phyloP scores from a whole-genome alignment of 1,284 basidiomycete species.

The Cutaneotrichosporon cyanovorans region DNA sequence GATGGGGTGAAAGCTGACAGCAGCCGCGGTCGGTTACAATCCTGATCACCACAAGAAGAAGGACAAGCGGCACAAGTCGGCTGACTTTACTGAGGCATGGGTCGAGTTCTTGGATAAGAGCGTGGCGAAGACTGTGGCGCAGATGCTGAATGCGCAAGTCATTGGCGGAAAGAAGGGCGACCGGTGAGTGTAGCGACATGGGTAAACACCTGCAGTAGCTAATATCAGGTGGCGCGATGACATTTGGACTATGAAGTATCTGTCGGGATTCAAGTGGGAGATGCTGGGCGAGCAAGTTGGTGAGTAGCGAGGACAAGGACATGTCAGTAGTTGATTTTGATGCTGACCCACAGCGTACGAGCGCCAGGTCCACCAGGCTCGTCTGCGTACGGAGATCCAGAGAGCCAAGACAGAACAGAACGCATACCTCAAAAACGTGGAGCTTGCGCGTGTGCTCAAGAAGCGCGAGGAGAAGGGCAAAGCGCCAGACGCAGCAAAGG shows the following conservation, averaged over 20 bases:
- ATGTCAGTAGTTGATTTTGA: no score
- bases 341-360: slow-evolving; percentile 65
- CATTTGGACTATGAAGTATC: slow-evolving; percentile 99
- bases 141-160: slow-evolving; percentile 90
- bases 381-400: slow-evolving; percentile 80
- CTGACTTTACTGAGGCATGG: slow-evolving; percentile 95
- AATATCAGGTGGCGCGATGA: slow-evolving; percentile 76
- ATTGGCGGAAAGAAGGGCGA: slow-evolving; percentile 89
- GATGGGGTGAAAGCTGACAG: neutral
- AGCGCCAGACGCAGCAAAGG: slow-evolving; percentile 5
- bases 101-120: slow-evolving; percentile 94
- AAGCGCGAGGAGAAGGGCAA: slow-evolving; percentile 66
- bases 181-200: slow-evolving; percentile 20
- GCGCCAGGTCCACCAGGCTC: slow-evolving; percentile 76
- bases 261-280: slow-evolving; percentile 97
- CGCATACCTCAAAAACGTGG: slow-evolving; percentile 91
- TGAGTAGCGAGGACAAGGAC: slow-evolving; percentile 52
- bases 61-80: slow-evolving; percentile 60
- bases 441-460: slow-evolving; percentile 80
- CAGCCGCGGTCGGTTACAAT: slow-evolving; percentile 36
- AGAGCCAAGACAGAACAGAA: slow-evolving; percentile 83
- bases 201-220: neutral
- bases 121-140: slow-evolving; percentile 80
- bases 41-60: slow-evolving; percentile 21
- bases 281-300: slow-evolving; percentile 98